These are phyloP conservation scores for Purpureocillium lavendulum DNA, from an alignment of 2,329 filamentous ascomycete genomes.

Conservation along the genomic window DNA sequence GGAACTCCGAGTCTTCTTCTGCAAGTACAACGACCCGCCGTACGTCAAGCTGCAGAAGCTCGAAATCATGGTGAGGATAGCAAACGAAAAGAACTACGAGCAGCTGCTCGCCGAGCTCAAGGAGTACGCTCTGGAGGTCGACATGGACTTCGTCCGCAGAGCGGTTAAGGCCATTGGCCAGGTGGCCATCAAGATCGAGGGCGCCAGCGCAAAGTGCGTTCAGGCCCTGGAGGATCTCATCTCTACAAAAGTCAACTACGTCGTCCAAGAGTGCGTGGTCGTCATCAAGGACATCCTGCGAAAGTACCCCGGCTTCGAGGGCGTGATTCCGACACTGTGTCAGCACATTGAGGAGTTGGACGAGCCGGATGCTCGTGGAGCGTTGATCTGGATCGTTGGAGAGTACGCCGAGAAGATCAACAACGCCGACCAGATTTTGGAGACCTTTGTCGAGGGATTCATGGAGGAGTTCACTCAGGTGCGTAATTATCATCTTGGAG, in stretches of 20 bases:
- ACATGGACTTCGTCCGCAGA: conserved; percentile 96
- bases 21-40: conserved; percentile 98
- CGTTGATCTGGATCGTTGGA: conserved; percentile 97
- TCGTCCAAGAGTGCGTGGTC: conserved; percentile 96
- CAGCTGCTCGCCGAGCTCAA: conserved; percentile 90
- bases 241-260: conserved; percentile 96
- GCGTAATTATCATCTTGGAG: too few species aligned
- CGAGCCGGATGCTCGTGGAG: conserved; percentile 82
- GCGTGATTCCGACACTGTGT: conserved; percentile 93
- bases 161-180: conserved; percentile 95
- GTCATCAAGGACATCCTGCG: conserved; percentile 98
- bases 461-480: conserved; percentile 94
- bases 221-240: conserved; percentile 90
- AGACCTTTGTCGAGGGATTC: conserved; percentile 87
- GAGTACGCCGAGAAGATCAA: conserved; percentile 99
- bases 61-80: conserved; percentile 98
- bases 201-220: conserved; percentile 89
- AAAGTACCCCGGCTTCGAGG: conserved; percentile 96
- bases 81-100: conserved; percentile 93
- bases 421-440: conserved; percentile 92
- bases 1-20: conserved; percentile 97
- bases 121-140: conserved; percentile 95
- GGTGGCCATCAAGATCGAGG: conserved; percentile 97
- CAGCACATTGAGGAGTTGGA: conserved; percentile 95
- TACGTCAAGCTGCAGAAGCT: conserved; percentile 97